phyloP scores from a whole-genome alignment of 2,329 filamentous ascomycete species.

The Aspergillus vadensis region DNA sequence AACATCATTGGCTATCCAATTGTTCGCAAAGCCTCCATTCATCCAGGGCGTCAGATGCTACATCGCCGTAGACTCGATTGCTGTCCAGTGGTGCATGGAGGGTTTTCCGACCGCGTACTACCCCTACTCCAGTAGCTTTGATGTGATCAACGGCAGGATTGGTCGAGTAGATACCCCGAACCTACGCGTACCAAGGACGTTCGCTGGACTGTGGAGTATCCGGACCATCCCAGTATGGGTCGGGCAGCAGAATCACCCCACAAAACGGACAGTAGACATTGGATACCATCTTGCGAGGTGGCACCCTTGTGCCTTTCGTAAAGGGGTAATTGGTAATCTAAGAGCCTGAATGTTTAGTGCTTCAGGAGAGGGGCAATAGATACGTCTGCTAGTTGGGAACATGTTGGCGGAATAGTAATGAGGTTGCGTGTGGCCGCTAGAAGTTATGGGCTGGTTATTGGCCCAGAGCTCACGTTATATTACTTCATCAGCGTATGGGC shows the following conservation, averaged over 20 bases:
- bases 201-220: too few relatives aligned
- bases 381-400: too few relatives aligned
- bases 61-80: constrained; percentile 1
- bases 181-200: constrained; percentile 17
- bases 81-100: constrained; percentile 2
- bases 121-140: constrained; percentile 9
- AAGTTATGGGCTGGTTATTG: too few relatives aligned
- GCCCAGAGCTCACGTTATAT: too few relatives aligned
- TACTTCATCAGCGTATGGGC: too few relatives aligned
- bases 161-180: constrained; percentile 12
- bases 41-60: neutral
- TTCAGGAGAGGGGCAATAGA: too few relatives aligned
- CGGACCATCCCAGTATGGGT: constrained; percentile 6
- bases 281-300: too few relatives aligned
- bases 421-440: too few relatives aligned
- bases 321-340: too few relatives aligned
- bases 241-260: constrained; percentile 13
- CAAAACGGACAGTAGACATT: constrained; percentile 12
- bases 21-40: constrained; percentile 11
- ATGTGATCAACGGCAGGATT: neutral
- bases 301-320: too few relatives aligned
- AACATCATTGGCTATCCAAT: neutral
- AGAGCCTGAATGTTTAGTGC: too few relatives aligned
- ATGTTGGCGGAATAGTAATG: too few relatives aligned
- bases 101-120: neutral